Conservation (phyloP, 2,329 filamentous ascomycete genomes). For the Fusarium acutatum region DNA sequence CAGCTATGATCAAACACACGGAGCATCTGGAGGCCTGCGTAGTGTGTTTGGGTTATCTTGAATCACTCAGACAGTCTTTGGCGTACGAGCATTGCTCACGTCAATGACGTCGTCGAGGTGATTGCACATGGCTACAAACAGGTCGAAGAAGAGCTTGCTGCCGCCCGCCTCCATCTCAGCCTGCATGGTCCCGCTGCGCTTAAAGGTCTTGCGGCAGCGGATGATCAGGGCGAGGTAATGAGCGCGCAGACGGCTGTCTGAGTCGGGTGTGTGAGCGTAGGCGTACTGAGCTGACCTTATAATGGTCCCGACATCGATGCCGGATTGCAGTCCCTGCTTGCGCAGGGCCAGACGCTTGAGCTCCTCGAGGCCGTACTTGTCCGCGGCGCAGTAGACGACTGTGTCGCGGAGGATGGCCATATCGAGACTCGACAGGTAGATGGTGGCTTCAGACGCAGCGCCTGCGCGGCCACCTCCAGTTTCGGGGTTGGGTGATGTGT, state of each 20-base stretch:
- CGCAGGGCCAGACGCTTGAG: conserved; percentile 90
- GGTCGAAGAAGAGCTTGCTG: conserved; percentile 93
- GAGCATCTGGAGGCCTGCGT: conserved; percentile 36
- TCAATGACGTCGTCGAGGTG: conserved; percentile 96
- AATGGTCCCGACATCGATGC: conserved; percentile 91
- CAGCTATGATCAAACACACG: conserved; percentile 34
- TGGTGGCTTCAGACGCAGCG: conserved; percentile 60
- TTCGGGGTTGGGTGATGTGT: conserved; percentile 62
- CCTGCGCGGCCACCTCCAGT: conserved; percentile 55
- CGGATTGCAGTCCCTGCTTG: conserved; percentile 93
- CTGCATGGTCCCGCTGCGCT: conserved; percentile 98
- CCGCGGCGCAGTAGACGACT: conserved; percentile 91
- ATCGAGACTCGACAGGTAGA: conserved; percentile 77
- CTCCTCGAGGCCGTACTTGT: conserved; percentile 89
- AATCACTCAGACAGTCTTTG: conserved; percentile 62
- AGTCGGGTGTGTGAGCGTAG: conserved; percentile 93
- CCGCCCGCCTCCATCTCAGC: conserved; percentile 95
- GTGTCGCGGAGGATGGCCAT: conserved; percentile 89
- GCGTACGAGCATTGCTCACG: conserved; percentile 73
- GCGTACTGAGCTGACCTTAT: conserved; percentile 93
- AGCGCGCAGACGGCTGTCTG: conserved; percentile 90
- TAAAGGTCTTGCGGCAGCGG: conserved; percentile 96
- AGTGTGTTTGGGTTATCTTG: conserved; percentile 12
- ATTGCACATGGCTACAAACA: conserved; percentile 98
- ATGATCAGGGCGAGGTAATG: conserved; percentile 98